These are phyloP conservation scores for Friedmanniomyces simplex DNA, from an alignment of 495 filamentous ascomycete species.

Conservation along the genomic window DNA sequence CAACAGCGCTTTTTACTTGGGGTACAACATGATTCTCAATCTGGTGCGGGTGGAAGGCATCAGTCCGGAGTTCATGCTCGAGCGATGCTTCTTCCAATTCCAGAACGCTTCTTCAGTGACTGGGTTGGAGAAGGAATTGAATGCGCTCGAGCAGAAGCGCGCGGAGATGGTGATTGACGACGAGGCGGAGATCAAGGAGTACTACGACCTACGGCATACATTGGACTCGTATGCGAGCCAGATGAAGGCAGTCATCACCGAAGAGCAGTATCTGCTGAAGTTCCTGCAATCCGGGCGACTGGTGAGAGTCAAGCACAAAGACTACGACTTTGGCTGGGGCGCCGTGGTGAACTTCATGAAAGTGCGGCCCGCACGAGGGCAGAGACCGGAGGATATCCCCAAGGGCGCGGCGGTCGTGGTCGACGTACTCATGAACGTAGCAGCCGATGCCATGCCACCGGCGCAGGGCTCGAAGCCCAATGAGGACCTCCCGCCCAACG, in stretches of 20 bases:
- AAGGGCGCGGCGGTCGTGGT: constrained; percentile 67
- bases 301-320: constrained; percentile 68
- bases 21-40: constrained; percentile 99
- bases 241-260: constrained; percentile 76
- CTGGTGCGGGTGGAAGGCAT: constrained; percentile 91
- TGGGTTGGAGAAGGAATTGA: constrained; percentile 67
- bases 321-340: constrained; percentile 87
- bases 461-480: constrained; percentile 38
- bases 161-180: constrained; percentile 67
- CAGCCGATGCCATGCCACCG: constrained; percentile 44
- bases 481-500: constrained; percentile 51
- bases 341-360: constrained; percentile 60
- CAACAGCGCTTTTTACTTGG: constrained; percentile 93
- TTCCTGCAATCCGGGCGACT: constrained; percentile 75
- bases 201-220: constrained; percentile 76
- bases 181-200: constrained; percentile 80
- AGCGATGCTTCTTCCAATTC: constrained; percentile 95
- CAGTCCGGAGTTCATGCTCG: constrained; percentile 92
- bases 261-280: constrained; percentile 70
- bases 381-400: constrained; percentile 51
- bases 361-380: constrained; percentile 48
- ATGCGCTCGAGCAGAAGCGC: constrained; percentile 59
- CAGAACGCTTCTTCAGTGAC: constrained; percentile 83
- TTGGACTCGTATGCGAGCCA: constrained; percentile 72
- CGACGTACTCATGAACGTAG: constrained; percentile 70